Evolutionary conservation across 331 rosid genomes (phyloP).

Genomic region (Saraca asoca): DNA sequence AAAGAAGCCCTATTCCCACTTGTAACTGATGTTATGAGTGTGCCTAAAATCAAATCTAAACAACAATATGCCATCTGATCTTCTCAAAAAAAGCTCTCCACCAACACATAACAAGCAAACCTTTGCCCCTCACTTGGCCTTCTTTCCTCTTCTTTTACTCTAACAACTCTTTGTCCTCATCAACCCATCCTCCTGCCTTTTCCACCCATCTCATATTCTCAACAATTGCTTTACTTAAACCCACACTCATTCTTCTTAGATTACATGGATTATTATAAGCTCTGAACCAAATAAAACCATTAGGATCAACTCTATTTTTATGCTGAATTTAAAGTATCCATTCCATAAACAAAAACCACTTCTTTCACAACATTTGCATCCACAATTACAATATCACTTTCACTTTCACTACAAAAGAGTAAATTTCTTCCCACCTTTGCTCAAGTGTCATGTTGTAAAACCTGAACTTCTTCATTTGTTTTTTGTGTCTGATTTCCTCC

Average conservation of each 20-base stretch:
- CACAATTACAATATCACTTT: slow-evolving; percentile 46
- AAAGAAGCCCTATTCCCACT: slow-evolving; percentile 56
- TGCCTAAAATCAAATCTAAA: slow-evolving; percentile 67
- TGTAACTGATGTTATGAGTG: slow-evolving; percentile 50
- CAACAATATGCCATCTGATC: slow-evolving; percentile 62
- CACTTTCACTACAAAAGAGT: slow-evolving; percentile 44
- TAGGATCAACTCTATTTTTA: slow-evolving; percentile 31
- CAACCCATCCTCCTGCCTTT: slow-evolving; percentile 73
- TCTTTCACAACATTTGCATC: slow-evolving; percentile 58
- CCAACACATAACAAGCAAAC: slow-evolving; percentile 67
- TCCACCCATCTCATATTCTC: slow-evolving; percentile 78
- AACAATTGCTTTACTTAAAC: slow-evolving; percentile 58
- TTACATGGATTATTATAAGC: slow-evolving; percentile 37
- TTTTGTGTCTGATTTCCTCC: slow-evolving; percentile 42
- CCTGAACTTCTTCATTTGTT: slow-evolving; percentile 63
- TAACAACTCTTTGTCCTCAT: slow-evolving; percentile 55
- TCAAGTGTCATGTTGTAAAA: slow-evolving; percentile 60
- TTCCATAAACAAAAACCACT: slow-evolving; percentile 51
- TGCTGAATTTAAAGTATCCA: slow-evolving; percentile 53
- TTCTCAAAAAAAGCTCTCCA: slow-evolving; percentile 72
- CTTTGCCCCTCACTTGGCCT: slow-evolving; percentile 52
- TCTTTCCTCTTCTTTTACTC: slow-evolving; percentile 55
- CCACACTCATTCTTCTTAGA: slow-evolving; percentile 53
- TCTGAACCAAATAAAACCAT: slow-evolving; percentile 69
- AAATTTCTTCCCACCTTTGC: slow-evolving; percentile 83